Evolutionary conservation across 2,329 filamentous ascomycete species (phyloP), one percentile per base, ranked within the genome.

Genomic region (Penicillium sp.): DNA sequence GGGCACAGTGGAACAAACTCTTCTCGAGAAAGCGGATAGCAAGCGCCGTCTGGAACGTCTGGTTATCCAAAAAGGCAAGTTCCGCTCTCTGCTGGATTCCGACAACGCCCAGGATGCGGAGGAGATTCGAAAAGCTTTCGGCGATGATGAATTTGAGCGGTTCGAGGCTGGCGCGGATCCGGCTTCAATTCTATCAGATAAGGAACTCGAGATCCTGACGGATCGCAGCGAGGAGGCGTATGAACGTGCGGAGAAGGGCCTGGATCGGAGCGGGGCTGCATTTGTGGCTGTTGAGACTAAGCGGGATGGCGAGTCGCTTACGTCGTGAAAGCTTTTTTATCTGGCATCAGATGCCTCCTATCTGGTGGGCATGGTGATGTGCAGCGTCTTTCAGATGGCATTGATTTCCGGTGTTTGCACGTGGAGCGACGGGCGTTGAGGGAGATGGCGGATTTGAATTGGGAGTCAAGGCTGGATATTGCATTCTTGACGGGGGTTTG

Each of bases 1-100:
- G 56, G 87, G 85, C 7, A 97, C 93, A 0, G 87, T 98, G 0
- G 93, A 98, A 62, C 87, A 96, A 58, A 83, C 82, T 4, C 74
- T 97, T 0, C 78, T 97, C 0, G 79, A 89, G 55, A 89, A 86
- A 21, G 93, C 93, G 0, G 89, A 96, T 55, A 87, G 86, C 1
- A 98, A 98, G 66, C 83, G 93, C 0, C 79, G 90, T 1, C 76
- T 98, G 0, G 93, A 98, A 63, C 94, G 96, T 60, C 74, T 98
- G 0, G 88, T 98, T 5, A 98, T 98, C 57, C 86, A 91, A 46
- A 97, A 97, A 63, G 91, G 91, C 2, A 83, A 86, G 4, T 91
- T 94, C 65, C 80, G 77, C 50, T 82, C 78, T 8, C 80, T 89
- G 68, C 57, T 73, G 1, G 65, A 85, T 55, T 81, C 81, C 53